Evolutionary conservation across 345 rosid species (phyloP).

Genomic region (Eucalyptus leucophloia): DNA sequence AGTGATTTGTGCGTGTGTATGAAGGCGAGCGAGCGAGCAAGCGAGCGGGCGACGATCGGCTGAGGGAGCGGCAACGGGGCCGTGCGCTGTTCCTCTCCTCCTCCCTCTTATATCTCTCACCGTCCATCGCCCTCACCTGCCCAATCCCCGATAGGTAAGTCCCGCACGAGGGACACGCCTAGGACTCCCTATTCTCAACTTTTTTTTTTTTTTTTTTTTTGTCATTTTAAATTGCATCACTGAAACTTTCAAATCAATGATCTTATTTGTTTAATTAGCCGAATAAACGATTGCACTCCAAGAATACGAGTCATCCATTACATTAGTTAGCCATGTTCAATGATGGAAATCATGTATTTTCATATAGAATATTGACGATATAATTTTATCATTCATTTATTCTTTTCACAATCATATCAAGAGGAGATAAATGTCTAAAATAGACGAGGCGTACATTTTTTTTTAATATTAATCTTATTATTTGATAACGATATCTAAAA

Average conservation of each 20-base stretch:
- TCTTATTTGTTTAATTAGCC: neutral
- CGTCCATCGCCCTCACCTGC: neutral
- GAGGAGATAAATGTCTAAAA: fast-evolving
- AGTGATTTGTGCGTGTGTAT: neutral
- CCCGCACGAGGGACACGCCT: neutral
- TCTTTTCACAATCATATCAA: neutral
- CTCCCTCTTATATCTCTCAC: neutral
- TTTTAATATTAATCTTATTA: neutral
- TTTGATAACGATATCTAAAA: neutral
- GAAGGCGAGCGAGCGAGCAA: neutral
- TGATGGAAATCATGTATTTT: neutral
- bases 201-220: fast-evolving
- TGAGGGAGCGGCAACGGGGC: neutral
- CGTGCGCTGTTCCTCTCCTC: neutral
- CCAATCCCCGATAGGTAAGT: neutral
- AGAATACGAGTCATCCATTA: neutral
- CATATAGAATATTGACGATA: fast-evolving
- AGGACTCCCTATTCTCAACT: neutral
- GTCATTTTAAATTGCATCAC: neutral
- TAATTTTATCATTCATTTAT: fast-evolving
- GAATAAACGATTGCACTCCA: neutral
- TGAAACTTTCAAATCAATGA: neutral
- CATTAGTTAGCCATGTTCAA: neutral
- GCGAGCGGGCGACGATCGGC: neutral
- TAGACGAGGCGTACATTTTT: fast-evolving